Percentiles rank a stretch among this genome's conserved stretches.
These are phyloP conservation scores for Xylariaceae sp. DNA, from an alignment of 2,329 filamentous ascomycete species.

Conservation along the genomic window DNA sequence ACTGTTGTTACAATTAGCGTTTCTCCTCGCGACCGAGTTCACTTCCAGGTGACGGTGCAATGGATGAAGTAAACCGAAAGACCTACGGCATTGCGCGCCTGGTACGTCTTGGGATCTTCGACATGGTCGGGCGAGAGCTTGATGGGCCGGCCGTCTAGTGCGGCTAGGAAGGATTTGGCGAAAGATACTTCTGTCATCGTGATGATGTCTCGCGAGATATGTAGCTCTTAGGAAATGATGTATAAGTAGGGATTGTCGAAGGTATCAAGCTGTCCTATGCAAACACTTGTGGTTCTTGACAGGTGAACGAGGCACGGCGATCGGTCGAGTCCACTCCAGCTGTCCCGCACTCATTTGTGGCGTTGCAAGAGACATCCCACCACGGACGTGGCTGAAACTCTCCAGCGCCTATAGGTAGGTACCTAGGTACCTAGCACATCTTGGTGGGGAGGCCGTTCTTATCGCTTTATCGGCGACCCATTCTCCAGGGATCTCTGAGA, in stretches of 20 bases:
- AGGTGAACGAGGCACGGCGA: neutral
- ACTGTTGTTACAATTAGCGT: constrained; percentile 44
- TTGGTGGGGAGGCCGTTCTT: constrained; percentile 8
- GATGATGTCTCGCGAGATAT: constrained; percentile 1
- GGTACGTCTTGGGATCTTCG: constrained; percentile 78
- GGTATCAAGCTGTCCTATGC: neutral
- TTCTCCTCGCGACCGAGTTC: neutral
- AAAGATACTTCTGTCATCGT: constrained; percentile 82
- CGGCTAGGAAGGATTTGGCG: constrained; percentile 76
- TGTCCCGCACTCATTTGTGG: too few relatives aligned
- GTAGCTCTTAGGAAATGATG: too few relatives aligned
- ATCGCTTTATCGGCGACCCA: constrained; percentile 27
- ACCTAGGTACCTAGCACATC: neutral
- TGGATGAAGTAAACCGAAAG: constrained; percentile 1
- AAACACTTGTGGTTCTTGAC: neutral
- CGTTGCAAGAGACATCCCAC: neutral
- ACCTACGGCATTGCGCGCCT: constrained; percentile 72
- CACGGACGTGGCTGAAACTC: neutral
- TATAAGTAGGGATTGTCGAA: neutral
- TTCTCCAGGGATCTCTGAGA: constrained; percentile 11
- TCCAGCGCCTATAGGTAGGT: neutral
- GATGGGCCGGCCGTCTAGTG: constrained; percentile 72
- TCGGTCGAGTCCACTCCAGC: too few relatives aligned
- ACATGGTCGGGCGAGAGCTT: constrained; percentile 89
- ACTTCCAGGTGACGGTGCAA: too few relatives aligned